Conservation (phyloP, 2,329 filamentous ascomycete genomes). For the Pseudogymnoascus sp. region DNA sequence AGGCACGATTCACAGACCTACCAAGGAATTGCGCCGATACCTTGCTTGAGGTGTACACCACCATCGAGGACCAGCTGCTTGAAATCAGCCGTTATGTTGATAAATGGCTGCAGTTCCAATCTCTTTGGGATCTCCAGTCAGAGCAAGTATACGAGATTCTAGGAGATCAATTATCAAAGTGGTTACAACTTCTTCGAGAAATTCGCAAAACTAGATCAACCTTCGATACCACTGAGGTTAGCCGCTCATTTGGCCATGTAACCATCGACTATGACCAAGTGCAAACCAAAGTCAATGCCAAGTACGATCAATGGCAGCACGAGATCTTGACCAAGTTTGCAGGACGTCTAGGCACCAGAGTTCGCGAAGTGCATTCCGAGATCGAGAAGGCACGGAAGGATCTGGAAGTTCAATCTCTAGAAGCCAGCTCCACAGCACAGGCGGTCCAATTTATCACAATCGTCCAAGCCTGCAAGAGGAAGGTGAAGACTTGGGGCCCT, state of each 20-base stretch:
- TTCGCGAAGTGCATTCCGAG: slow-evolving; percentile 87
- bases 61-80: slow-evolving; percentile 74
- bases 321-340: slow-evolving; percentile 95
- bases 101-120: slow-evolving; percentile 98
- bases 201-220: slow-evolving; percentile 92
- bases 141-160: slow-evolving; percentile 91
- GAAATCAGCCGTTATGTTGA: slow-evolving; percentile 83
- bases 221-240: slow-evolving; percentile 95
- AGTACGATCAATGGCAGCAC: slow-evolving; percentile 99
- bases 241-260: slow-evolving; percentile 85
- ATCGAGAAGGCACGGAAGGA: slow-evolving; percentile 86
- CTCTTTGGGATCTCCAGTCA: slow-evolving; percentile 93
- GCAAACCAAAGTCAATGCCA: slow-evolving; percentile 96
- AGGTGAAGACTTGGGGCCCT: slow-evolving; percentile 88
- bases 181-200: slow-evolving; percentile 94
- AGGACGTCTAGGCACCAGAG: slow-evolving; percentile 75
- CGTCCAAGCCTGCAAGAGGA: slow-evolving; percentile 91
- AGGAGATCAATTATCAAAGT: slow-evolving; percentile 83
- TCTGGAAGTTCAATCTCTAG: slow-evolving; percentile 84
- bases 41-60: slow-evolving; percentile 72
- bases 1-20: slow-evolving; percentile 74
- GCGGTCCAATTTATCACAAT: slow-evolving; percentile 98
- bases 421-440: slow-evolving; percentile 91
- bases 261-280: slow-evolving; percentile 98
- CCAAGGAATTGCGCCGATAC: slow-evolving; percentile 76